Conservation (phyloP, 305 asterid species). For the Solanum chacoense region DNA sequence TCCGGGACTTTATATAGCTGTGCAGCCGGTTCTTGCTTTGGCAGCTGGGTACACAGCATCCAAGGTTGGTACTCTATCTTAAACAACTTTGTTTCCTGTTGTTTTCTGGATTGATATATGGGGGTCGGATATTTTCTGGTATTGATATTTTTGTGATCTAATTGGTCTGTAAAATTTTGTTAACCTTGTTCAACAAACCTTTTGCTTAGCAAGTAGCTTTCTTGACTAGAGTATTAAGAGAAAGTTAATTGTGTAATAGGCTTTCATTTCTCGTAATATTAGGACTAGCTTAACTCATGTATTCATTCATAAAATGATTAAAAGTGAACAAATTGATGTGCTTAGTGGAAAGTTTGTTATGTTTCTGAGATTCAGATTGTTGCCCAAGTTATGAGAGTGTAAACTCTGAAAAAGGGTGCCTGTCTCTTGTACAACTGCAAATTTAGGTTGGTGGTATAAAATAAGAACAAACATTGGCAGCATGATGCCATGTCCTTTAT, state of each 20-base stretch:
- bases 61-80: constrained; percentile 44
- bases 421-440: not conserved
- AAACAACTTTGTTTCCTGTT: not conserved
- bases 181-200: not conserved
- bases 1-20: constrained; percentile 80
- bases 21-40: constrained; percentile 92
- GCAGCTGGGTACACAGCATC: constrained; percentile 94
- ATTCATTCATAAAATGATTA: not conserved
- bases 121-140: not conserved
- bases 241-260: not conserved
- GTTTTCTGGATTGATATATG: not conserved
- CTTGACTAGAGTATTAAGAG: not conserved
- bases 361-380: not conserved
- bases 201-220: not conserved
- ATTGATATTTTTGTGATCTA: not conserved
- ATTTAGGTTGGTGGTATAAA: not conserved
- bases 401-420: not conserved
- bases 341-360: not conserved
- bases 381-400: not conserved
- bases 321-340: not conserved
- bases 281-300: not conserved
- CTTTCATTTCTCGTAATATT: not conserved
- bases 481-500: not conserved
- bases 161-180: not conserved
- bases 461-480: not conserved